Evolutionary conservation across 352 stramenopile species (phyloP).

Genomic region (Phytophthora capsici): DNA sequence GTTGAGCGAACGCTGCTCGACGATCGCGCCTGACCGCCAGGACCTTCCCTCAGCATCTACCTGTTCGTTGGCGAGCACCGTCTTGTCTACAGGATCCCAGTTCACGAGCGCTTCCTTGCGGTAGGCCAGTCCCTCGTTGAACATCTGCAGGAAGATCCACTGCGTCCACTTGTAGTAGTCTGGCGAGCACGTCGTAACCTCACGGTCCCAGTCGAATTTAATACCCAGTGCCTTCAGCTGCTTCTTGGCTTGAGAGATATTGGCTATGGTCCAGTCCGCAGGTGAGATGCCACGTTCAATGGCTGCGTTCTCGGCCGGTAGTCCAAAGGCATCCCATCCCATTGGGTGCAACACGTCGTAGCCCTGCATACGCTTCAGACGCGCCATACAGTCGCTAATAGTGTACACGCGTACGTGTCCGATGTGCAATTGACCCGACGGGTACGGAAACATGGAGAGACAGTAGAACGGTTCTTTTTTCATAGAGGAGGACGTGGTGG

Average conservation of each 20-base stretch:
- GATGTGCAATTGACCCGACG: constrained; percentile 97
- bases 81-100: constrained; percentile 99
- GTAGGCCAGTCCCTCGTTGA: constrained; percentile 95
- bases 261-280: constrained; percentile 94
- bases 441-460: constrained; percentile 99
- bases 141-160: constrained; percentile 99
- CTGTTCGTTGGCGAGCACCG: constrained; percentile 99
- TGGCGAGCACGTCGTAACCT: constrained; percentile 96
- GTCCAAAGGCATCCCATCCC: constrained; percentile 99
- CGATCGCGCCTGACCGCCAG: constrained; percentile 96
- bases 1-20: constrained; percentile 93
- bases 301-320: constrained; percentile 99
- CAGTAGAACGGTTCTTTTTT: constrained; percentile 85
- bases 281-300: constrained; percentile 98
- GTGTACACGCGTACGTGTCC: constrained; percentile 99
- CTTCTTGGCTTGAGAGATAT: constrained; percentile 97
- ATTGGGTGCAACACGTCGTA: constrained; percentile 99
- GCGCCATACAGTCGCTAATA: constrained; percentile 98
- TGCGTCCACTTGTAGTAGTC: constrained; percentile 99
- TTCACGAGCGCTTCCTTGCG: constrained; percentile 98
- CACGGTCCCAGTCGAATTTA: constrained; percentile 97
- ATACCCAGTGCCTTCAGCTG: constrained; percentile 98
- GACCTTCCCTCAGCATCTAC: constrained; percentile 94
- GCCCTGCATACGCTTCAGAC: constrained; percentile 97
- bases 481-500: background rate